phyloP scores from a whole-genome alignment of 2,329 filamentous ascomycete genomes.

The Xylaria digitata region DNA sequence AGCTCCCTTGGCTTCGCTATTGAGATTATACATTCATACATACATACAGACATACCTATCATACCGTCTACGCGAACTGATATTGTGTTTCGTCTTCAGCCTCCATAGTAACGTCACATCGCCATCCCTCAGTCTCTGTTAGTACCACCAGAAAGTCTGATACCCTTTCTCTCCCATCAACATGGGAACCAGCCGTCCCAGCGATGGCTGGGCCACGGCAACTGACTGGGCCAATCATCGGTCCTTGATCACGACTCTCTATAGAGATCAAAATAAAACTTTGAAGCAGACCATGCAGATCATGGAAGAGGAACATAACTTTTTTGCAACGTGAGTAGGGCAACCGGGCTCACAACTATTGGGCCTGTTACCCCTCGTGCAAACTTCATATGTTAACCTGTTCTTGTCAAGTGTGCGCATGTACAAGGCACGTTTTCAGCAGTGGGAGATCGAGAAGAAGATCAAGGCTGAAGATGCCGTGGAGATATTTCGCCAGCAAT shows the following conservation, averaged over 20 bases:
- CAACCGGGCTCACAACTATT: slow-evolving; percentile 1
- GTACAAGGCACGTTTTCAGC: slow-evolving; percentile 50
- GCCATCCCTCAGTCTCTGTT: not conserved
- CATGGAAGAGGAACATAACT: slow-evolving; percentile 59
- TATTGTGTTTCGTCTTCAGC: slow-evolving; percentile 13
- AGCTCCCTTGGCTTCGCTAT: slow-evolving; percentile 5
- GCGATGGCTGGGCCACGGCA: slow-evolving; percentile 46
- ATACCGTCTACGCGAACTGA: slow-evolving; percentile 12
- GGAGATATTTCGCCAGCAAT: slow-evolving; percentile 50
- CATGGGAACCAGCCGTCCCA: slow-evolving; percentile 41
- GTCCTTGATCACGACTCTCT: slow-evolving; percentile 44
- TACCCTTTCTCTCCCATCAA: slow-evolving; percentile 11
- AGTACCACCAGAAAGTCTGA: not conserved
- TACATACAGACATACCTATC: not conserved
- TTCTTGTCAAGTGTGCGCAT: slow-evolving; percentile 44
- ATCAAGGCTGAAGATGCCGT: slow-evolving; percentile 49
- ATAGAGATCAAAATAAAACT: slow-evolving; percentile 48
- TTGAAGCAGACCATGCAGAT: slow-evolving; percentile 48
- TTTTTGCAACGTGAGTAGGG: slow-evolving; percentile 57
- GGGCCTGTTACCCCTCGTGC: not conserved
- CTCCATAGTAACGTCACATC: slow-evolving; percentile 14
- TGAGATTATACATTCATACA: not conserved
- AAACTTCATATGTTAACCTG: slow-evolving; percentile 11
- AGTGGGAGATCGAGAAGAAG: slow-evolving; percentile 51
- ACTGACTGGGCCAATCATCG: slow-evolving; percentile 46